Percentiles rank a stretch among this genome's conserved stretches.
These are phyloP conservation scores for Citrus trifoliata DNA, from an alignment of 345 rosid species.

Conservation along the genomic window DNA sequence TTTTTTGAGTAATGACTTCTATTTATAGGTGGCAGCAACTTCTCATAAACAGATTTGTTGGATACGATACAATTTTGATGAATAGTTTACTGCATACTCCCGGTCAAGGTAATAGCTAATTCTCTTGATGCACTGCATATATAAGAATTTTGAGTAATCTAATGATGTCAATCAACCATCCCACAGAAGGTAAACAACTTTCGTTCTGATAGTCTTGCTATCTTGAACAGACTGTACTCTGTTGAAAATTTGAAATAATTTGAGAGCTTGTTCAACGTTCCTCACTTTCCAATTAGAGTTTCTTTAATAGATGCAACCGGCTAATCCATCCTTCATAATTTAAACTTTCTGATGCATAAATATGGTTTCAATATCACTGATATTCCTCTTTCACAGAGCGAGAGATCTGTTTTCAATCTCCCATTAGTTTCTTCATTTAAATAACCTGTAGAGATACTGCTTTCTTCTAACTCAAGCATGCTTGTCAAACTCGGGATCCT, in stretches of 20 bases:
- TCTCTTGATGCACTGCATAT: slow-evolving; percentile 1
- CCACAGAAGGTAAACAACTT: neutral
- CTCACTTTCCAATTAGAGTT: neutral
- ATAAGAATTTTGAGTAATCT: neutral
- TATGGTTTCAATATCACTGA: neutral
- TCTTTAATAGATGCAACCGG: neutral
- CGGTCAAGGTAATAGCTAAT: slow-evolving; percentile 69
- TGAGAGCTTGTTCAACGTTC: neutral
- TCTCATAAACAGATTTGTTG: slow-evolving; percentile 95
- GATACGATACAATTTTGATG: slow-evolving; percentile 98
- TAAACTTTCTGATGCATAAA: neutral
- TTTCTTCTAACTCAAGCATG: neutral
- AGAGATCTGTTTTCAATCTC: neutral
- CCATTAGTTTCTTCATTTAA: neutral
- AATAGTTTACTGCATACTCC: slow-evolving; percentile 85
- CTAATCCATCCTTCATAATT: neutral
- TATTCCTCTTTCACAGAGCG: neutral
- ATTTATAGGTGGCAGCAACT: slow-evolving; percentile 98
- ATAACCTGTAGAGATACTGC: neutral
- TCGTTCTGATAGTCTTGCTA: neutral
- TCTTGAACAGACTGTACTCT: neutral
- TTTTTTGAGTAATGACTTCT: slow-evolving; percentile 5
- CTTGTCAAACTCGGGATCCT: neutral
- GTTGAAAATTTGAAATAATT: neutral
- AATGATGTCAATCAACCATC: neutral